Evolutionary conservation across 805 yeast species (phyloP).

Genomic region (Brettanomyces custersianus): DNA sequence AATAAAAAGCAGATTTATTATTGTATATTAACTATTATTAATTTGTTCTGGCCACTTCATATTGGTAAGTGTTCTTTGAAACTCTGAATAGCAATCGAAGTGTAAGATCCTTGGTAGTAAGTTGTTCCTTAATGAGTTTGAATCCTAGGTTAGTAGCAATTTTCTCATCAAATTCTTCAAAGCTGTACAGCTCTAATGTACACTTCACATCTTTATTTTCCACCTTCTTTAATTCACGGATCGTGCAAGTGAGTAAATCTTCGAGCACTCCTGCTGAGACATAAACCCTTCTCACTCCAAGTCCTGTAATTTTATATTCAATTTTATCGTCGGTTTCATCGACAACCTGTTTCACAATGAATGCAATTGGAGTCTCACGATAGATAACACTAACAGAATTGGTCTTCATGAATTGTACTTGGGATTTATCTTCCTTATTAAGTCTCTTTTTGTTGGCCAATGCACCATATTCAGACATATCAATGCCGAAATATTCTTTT

Average conservation of each 20-base stretch:
- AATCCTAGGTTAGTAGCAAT: conserved; percentile 37
- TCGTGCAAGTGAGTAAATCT: conserved; percentile 34
- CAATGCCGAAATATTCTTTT: conserved; percentile 38
- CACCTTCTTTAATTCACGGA: conserved; percentile 13
- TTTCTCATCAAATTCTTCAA: conserved; percentile 34
- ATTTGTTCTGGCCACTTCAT: background rate
- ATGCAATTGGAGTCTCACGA: conserved; percentile 66
- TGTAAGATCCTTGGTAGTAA: background rate
- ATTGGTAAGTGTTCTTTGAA: background rate
- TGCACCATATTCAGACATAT: conserved; percentile 34
- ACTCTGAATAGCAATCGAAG: background rate
- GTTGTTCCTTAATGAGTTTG: conserved; percentile 8
- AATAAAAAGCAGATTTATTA: background rate
- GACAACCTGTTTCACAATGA: conserved; percentile 34
- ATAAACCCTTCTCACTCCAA: conserved; percentile 64
- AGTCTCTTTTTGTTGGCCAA: conserved; percentile 9
- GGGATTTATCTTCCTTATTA: conserved; percentile 11
- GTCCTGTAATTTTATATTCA: conserved; percentile 39
- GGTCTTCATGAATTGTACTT: conserved; percentile 22
- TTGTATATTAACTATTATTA: background rate
- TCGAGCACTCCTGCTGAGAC: conserved; percentile 52
- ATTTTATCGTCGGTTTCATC: conserved; percentile 20
- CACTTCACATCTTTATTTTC: conserved; percentile 26
- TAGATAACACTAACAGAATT: conserved; percentile 51
- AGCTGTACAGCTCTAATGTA: conserved; percentile 44